These are phyloP conservation scores for Pleurotus pulmonarius DNA, from an alignment of 768 basidiomycete genomes.

Conservation along the genomic window DNA sequence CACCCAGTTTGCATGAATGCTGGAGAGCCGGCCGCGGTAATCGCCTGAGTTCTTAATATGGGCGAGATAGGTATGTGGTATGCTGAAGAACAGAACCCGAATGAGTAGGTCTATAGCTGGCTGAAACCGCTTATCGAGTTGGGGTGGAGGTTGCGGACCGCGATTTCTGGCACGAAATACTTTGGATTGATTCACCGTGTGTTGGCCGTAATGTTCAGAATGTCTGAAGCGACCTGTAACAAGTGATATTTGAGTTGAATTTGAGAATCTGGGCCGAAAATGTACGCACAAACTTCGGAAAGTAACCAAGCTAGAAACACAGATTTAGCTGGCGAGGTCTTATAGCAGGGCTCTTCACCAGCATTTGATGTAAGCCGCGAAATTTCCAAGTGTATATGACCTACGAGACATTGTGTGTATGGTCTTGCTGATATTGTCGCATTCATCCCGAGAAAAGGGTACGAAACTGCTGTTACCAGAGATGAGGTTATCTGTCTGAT, in stretches of 20 bases:
- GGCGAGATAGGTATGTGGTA: conserved; percentile 47
- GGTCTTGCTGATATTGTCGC: conserved; percentile 42
- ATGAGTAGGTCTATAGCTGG: conserved; percentile 33
- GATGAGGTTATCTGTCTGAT: conserved; percentile 45
- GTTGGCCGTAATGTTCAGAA: conserved; percentile 40
- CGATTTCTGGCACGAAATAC: conserved; percentile 17
- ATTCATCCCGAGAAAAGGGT: conserved; percentile 52
- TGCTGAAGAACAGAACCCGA: conserved; percentile 46
- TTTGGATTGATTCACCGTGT: conserved; percentile 30
- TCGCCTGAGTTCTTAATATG: conserved; percentile 47
- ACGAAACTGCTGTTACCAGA: conserved; percentile 37
- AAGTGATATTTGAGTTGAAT: neutral
- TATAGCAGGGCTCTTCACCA: conserved; percentile 24
- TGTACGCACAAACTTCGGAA: conserved; percentile 38
- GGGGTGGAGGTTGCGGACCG: conserved; percentile 10
- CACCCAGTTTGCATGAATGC: conserved; percentile 45
- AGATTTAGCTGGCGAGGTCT: conserved; percentile 34
- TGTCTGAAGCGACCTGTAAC: conserved; percentile 36
- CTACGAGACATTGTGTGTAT: conserved; percentile 31
- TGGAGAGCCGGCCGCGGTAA: conserved; percentile 45
- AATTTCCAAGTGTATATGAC: conserved; percentile 2
- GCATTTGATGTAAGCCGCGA: neutral
- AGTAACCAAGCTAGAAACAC: conserved; percentile 48
- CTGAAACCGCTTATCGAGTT: conserved; percentile 21
- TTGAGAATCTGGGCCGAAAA: neutral